Conservation (phyloP, 1,139 yeast species). For the Yueomyces sp. region DNA sequence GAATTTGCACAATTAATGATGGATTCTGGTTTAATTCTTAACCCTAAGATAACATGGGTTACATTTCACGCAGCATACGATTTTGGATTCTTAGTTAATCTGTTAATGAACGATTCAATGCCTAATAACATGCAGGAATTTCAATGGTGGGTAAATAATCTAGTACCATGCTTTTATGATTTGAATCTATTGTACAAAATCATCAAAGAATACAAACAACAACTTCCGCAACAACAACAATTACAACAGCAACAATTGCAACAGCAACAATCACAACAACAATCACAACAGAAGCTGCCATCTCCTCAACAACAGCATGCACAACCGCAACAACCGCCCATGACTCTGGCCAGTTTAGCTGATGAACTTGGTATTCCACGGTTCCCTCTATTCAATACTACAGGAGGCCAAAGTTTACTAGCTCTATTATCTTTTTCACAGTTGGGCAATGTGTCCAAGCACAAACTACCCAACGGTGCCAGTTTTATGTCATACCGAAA, state of each 20-base stretch:
- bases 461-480: constrained; percentile 23
- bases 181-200: constrained; percentile 65
- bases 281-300: too few species aligned
- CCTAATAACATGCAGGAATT: constrained; percentile 78
- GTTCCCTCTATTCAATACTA: constrained; percentile 36
- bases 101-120: constrained; percentile 62
- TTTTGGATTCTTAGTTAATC: constrained; percentile 74
- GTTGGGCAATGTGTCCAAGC: constrained; percentile 29
- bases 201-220: constrained; percentile 23
- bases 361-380: constrained; percentile 47
- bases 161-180: constrained; percentile 77
- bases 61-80: constrained; percentile 94
- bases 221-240: constrained; percentile 9
- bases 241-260: constrained; percentile 9
- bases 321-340: constrained; percentile 11
- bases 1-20: constrained; percentile 77
- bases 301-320: constrained; percentile 7
- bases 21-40: constrained; percentile 74
- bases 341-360: constrained; percentile 28
- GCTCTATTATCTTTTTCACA: constrained; percentile 49
- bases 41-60: constrained; percentile 69
- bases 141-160: constrained; percentile 54
- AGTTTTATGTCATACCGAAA: constrained; percentile 35
- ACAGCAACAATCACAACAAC: constrained; percentile 9
- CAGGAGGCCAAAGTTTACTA: constrained; percentile 37